Percentiles rank a stretch among this genome's conserved stretches.
phyloP scores from a whole-genome alignment of 1,139 yeast genomes.

The Groenewaldozyma auringiensis region DNA sequence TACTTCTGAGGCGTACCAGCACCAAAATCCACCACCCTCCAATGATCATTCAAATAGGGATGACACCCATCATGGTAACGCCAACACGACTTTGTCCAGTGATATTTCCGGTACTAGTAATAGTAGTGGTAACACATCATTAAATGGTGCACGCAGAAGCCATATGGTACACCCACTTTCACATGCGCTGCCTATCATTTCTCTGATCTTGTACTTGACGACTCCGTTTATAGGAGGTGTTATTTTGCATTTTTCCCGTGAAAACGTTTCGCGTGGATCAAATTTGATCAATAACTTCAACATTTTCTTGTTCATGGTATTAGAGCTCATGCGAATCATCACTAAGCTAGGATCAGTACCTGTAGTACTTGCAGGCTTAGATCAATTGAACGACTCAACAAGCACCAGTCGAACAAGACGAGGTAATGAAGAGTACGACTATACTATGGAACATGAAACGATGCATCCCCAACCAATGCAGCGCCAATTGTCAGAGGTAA shows the following conservation, averaged over 20 bases:
- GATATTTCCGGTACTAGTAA: no score
- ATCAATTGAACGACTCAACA: not conserved
- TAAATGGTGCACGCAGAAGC: not conserved
- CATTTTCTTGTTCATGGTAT: constrained; percentile 19
- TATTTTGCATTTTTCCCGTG: constrained; percentile 16
- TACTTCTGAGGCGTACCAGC: not conserved
- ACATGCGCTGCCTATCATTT: constrained; percentile 4
- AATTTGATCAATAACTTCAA: constrained; percentile 20
- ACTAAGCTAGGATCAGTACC: constrained; percentile 11
- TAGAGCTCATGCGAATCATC: constrained; percentile 19
- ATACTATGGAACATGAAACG: no score
- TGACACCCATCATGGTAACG: not conserved
- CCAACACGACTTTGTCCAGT: not conserved
- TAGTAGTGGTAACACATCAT: not conserved
- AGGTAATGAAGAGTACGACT: not conserved
- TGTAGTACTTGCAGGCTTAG: not conserved
- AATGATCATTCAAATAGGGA: not conserved
- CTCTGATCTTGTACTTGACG: constrained; percentile 15
- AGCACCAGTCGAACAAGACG: not conserved
- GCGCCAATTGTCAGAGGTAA: not conserved
- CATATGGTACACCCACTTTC: not conserved
- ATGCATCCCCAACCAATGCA: no score
- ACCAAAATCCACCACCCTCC: not conserved
- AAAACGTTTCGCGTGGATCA: constrained; percentile 19
- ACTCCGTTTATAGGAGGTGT: constrained; percentile 22